Conservation (phyloP, 371 early-diverging fungal genomes). For the Actinomortierella wolfii region DNA sequence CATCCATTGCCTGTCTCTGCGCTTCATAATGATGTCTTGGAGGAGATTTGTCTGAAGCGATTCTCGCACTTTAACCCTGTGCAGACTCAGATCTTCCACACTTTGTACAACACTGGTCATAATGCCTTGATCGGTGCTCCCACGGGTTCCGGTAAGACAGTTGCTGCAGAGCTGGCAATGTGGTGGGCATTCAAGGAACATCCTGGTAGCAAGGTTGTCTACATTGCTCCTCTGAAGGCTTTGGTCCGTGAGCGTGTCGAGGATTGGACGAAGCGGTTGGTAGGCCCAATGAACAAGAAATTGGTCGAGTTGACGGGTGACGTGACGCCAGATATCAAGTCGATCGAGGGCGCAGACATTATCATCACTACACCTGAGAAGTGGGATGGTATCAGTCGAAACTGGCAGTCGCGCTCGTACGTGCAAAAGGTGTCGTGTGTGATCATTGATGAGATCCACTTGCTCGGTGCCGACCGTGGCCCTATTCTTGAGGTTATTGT, state of each 20-base stretch:
- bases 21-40: conserved; percentile 74
- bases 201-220: conserved; percentile 74
- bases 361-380: conserved; percentile 96
- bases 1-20: conserved; percentile 88
- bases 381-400: conserved; percentile 97
- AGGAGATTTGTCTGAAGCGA: conserved; percentile 65
- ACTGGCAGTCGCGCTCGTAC: conserved; percentile 92
- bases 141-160: conserved; percentile 96
- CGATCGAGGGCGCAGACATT: conserved; percentile 87
- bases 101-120: conserved; percentile 89
- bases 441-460: conserved; percentile 97
- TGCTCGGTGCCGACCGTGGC: conserved; percentile 87
- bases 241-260: conserved; percentile 95
- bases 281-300: conserved; percentile 78
- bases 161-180: conserved; percentile 95
- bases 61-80: conserved; percentile 92
- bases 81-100: conserved; percentile 95
- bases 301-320: conserved; percentile 96
- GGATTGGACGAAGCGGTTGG: conserved; percentile 89
- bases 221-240: conserved; percentile 99
- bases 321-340: conserved; percentile 85
- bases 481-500: conserved; percentile 92
- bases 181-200: conserved; percentile 58
- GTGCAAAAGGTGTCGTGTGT: conserved; percentile 90
- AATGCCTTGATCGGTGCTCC: conserved; percentile 97